Conservation (phyloP, 495 filamentous ascomycete genomes). For the Halenospora varia region DNA sequence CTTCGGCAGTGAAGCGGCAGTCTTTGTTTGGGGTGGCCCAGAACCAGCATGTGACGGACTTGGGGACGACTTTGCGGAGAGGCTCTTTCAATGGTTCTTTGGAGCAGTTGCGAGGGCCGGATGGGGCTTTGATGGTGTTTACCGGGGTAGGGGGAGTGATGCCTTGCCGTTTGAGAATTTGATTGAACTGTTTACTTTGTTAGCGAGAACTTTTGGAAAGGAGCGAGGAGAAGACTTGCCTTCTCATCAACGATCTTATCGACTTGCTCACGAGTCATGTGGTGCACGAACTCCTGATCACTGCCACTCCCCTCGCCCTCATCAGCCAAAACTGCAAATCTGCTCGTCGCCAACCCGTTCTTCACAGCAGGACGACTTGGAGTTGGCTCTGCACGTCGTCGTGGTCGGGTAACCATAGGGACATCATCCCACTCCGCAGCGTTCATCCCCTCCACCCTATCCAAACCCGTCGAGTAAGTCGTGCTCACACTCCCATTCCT, state of each 20-base stretch:
- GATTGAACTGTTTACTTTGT: neutral
- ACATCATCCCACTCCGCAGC: constrained; percentile 17
- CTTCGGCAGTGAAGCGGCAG: constrained; percentile 14
- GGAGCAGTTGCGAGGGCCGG: neutral
- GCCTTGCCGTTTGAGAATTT: constrained; percentile 9
- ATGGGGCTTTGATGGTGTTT: neutral
- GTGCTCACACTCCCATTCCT: constrained; percentile 6
- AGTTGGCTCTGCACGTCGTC: neutral
- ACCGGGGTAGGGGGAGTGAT: neutral
- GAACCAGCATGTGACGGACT: constrained; percentile 15
- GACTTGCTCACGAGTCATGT: constrained; percentile 1
- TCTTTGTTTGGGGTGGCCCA: constrained; percentile 11
- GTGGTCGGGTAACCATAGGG: neutral
- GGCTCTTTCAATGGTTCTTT: constrained; percentile 5
- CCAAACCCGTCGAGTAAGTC: neutral
- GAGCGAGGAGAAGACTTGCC: constrained; percentile 1
- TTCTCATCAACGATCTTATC: constrained; percentile 7
- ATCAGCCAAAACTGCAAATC: constrained; percentile 13
- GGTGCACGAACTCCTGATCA: neutral
- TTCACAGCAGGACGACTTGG: neutral
- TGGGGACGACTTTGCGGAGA: constrained; percentile 1
- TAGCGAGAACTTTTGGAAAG: neutral
- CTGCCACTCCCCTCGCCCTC: neutral
- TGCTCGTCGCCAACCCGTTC: constrained; percentile 6
- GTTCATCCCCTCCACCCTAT: constrained; percentile 12